Conservation (phyloP, 352 stramenopile genomes). For the Pythium plurisporium region DNA sequence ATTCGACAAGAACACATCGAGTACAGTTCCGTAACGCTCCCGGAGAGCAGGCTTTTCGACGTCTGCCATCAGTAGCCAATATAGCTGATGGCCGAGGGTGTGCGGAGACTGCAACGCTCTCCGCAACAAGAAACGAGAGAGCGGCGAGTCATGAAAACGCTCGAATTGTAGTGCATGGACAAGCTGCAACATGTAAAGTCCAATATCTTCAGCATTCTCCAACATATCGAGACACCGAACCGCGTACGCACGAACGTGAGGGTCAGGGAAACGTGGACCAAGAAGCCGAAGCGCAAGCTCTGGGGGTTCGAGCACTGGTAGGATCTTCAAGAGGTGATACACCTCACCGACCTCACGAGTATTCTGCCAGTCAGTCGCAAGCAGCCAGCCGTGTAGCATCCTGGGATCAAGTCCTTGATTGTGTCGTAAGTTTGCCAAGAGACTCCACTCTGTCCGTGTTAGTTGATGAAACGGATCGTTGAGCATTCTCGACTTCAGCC, state of each 20-base stretch:
- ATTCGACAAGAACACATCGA: conserved; percentile 12
- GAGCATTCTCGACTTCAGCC: conserved; percentile 1
- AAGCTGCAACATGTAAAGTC: conserved; percentile 27
- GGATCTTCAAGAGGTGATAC: conserved; percentile 35
- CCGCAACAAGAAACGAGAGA: conserved; percentile 19
- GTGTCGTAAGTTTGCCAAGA: conserved; percentile 20
- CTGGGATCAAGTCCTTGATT: conserved; percentile 18
- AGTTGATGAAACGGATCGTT: conserved; percentile 24
- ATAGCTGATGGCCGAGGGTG: conserved; percentile 18
- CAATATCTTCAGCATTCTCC: neutral
- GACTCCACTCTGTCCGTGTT: conserved; percentile 11
- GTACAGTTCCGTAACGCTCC: conserved; percentile 14
- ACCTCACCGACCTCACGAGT: conserved; percentile 24
- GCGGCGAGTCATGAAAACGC: conserved; percentile 10
- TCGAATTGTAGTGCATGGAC: conserved; percentile 29
- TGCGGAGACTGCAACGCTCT: conserved; percentile 3
- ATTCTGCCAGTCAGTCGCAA: conserved; percentile 40
- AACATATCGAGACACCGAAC: conserved; percentile 11
- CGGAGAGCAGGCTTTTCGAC: conserved; percentile 9
- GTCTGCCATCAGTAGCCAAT: conserved; percentile 23
- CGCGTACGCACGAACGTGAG: conserved; percentile 17
- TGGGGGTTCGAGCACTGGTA: conserved; percentile 17
- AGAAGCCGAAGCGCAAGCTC: conserved; percentile 20
- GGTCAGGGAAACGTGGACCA: conserved; percentile 4
- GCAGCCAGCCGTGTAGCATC: conserved; percentile 40